Conservation (phyloP, 441 rosid species). For the Hura crepitans region DNA sequence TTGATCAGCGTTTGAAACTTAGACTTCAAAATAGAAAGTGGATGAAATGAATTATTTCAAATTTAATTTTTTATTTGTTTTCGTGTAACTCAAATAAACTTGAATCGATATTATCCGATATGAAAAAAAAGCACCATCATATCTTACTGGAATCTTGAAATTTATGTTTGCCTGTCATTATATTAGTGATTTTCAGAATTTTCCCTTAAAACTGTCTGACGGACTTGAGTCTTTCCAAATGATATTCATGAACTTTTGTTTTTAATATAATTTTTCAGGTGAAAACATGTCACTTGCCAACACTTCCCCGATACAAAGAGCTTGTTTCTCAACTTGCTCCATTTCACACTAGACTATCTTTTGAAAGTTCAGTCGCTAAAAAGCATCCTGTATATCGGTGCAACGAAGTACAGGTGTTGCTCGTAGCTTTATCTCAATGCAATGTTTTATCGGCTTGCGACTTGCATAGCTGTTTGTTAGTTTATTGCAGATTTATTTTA, state of each 20-base stretch:
- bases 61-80: neutral
- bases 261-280: slow-evolving; percentile 36
- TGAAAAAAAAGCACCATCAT: neutral
- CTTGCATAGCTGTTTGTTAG: neutral
- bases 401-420: slow-evolving; percentile 74
- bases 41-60: neutral
- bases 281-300: slow-evolving; percentile 55
- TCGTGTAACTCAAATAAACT: neutral
- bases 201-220: neutral
- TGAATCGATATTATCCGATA: neutral
- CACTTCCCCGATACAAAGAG: slow-evolving; percentile 71
- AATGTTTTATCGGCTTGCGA: slow-evolving; percentile 2
- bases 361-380: slow-evolving; percentile 51
- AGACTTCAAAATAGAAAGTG: neutral
- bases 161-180: neutral
- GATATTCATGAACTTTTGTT: neutral
- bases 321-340: slow-evolving; percentile 75
- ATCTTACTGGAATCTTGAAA: neutral
- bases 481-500: no score
- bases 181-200: neutral
- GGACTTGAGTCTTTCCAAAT: neutral
- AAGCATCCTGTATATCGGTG: slow-evolving; percentile 78
- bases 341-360: slow-evolving; percentile 56
- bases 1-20: no score
- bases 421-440: slow-evolving; percentile 15